Percentiles rank a stretch among this genome's conserved stretches.
Evolutionary conservation across 768 basidiomycete genomes (phyloP).

Genomic region (Podaxis sp.): DNA sequence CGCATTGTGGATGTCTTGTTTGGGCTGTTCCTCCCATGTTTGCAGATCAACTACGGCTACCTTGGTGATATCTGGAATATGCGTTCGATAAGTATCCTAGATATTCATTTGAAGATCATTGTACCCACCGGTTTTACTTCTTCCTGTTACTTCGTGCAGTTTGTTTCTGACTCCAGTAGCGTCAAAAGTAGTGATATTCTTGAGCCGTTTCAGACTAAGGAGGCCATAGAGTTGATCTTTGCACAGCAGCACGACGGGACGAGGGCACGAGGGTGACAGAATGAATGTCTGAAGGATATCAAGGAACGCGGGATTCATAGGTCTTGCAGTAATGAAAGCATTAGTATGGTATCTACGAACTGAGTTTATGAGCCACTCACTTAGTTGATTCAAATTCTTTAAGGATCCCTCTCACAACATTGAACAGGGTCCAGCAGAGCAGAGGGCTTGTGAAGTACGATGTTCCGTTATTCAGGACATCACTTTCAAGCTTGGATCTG

Average conservation of each 20-base stretch:
- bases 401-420: constrained; percentile 60
- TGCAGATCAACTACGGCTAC: constrained; percentile 17
- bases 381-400: constrained; percentile 53
- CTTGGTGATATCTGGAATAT: background rate
- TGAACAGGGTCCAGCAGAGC: constrained; percentile 76
- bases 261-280: constrained; percentile 61
- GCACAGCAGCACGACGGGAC: constrained; percentile 60
- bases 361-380: constrained; percentile 29
- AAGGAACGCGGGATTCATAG: constrained; percentile 44
- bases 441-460: constrained; percentile 73
- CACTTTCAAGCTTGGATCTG: constrained; percentile 55
- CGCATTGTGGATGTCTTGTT: constrained; percentile 51
- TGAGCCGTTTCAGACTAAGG: constrained; percentile 1
- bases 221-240: constrained; percentile 11
- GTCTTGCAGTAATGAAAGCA: constrained; percentile 28
- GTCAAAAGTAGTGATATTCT: constrained; percentile 4
- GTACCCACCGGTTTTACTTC: background rate
- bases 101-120: background rate
- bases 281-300: constrained; percentile 65
- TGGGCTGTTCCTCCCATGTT: constrained; percentile 49
- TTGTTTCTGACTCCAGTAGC: constrained; percentile 7
- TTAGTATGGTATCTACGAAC: constrained; percentile 1
- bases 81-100: background rate
- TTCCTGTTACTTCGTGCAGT: constrained; percentile 3
- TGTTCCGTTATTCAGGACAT: constrained; percentile 67